Evolutionary conservation across 148 eudicot species (phyloP).

Genomic region (Limonium bicolor): DNA sequence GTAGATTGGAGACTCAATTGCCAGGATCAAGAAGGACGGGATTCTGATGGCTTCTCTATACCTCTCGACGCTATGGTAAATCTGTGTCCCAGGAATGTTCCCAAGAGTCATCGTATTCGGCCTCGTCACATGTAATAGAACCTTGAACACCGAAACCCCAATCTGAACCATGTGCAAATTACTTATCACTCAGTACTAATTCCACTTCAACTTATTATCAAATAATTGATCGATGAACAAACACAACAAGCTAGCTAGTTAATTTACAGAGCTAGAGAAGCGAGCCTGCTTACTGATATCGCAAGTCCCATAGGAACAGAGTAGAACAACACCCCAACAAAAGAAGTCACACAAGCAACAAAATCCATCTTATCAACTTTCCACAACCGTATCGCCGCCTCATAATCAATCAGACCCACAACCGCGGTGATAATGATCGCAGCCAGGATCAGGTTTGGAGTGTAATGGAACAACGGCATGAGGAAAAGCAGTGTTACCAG

Average conservation of each 20-base stretch:
- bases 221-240: no score
- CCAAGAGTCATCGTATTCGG: conserved; percentile 61
- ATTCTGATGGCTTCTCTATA: conserved; percentile 58
- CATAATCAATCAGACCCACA: conserved; percentile 69
- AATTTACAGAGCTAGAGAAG: not conserved
- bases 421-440: conserved; percentile 89
- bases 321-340: conserved; percentile 81
- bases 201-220: no score
- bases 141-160: conserved; percentile 82
- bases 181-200: no score
- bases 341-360: conserved; percentile 66
- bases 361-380: conserved; percentile 87
- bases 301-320: conserved; percentile 93
- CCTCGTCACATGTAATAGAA: conserved; percentile 76
- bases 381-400: conserved; percentile 51
- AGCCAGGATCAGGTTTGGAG: conserved; percentile 71
- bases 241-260: no score
- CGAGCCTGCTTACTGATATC: conserved; percentile 35
- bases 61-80: conserved; percentile 53
- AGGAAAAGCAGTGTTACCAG: conserved; percentile 72
- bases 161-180: conserved; percentile 63
- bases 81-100: conserved; percentile 77
- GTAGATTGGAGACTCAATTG: conserved; percentile 88
- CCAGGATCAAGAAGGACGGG: conserved; percentile 66
- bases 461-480: conserved; percentile 75